These are phyloP conservation scores for Plantago ovata DNA, from an alignment of 257 asterid species.

Conservation along the genomic window DNA sequence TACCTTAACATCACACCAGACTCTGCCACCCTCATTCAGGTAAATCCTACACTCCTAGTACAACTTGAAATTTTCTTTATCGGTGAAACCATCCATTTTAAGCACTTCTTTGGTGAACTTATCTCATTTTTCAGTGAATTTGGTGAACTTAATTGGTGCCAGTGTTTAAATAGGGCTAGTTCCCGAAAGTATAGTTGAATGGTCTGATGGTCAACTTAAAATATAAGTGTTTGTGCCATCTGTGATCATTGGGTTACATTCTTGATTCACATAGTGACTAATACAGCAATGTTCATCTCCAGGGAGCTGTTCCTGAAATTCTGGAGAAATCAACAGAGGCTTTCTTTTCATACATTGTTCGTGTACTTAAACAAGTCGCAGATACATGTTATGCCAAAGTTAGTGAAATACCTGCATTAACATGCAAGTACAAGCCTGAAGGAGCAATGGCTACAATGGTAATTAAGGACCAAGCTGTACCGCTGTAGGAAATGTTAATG, in stretches of 20 bases:
- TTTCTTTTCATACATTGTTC: slow-evolving; percentile 38
- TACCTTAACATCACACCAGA: slow-evolving; percentile 43
- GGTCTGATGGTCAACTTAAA: too few relatives aligned
- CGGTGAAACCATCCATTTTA: neutral
- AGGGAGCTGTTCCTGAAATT: slow-evolving; percentile 68
- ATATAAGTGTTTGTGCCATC: too few relatives aligned
- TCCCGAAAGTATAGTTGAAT: too few relatives aligned
- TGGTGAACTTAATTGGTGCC: neutral
- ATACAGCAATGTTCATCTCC: neutral
- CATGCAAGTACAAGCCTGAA: slow-evolving; percentile 55
- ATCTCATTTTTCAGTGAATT: neutral
- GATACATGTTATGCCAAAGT: slow-evolving; percentile 36
- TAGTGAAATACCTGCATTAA: slow-evolving; percentile 42
- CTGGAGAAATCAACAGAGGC: slow-evolving; percentile 42
- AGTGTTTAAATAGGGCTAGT: too few relatives aligned
- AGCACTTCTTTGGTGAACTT: neutral
- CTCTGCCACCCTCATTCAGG: slow-evolving; percentile 50
- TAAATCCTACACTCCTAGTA: slow-evolving; percentile 8
- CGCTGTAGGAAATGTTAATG: too few relatives aligned
- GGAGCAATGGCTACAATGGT: slow-evolving; percentile 78
- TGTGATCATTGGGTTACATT: too few relatives aligned
- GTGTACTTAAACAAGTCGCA: slow-evolving; percentile 54
- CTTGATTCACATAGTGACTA: neutral
- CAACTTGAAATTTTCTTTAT: neutral
- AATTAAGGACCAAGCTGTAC: neutral